Percentiles rank a stretch among this genome's conserved stretches.
phyloP scores from a whole-genome alignment of 2,329 filamentous ascomycete genomes.

The Verticillium albo-atrum region DNA sequence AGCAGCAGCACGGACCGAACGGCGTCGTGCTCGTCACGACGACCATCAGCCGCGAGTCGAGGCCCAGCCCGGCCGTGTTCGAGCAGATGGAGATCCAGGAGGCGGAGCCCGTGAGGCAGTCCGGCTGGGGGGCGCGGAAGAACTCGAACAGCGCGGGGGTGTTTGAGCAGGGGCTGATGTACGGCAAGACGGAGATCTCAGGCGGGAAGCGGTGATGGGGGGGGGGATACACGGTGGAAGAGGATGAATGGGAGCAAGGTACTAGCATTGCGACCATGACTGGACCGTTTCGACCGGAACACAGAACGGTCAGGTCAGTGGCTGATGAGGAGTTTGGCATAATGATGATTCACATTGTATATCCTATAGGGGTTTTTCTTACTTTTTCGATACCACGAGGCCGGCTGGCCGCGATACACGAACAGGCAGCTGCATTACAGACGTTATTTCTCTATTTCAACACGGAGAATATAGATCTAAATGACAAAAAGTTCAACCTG shows the following conservation, averaged over 20 bases:
- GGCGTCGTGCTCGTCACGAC: constrained; percentile 29
- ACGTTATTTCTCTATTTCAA: too few relatives aligned
- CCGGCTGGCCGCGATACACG: not conserved
- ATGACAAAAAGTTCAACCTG: too few relatives aligned
- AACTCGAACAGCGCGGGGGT: not conserved
- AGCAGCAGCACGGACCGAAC: not conserved
- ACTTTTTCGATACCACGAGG: not conserved
- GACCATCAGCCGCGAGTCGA: constrained; percentile 28
- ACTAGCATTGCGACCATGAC: not conserved
- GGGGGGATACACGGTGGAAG: too few relatives aligned
- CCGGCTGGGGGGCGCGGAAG: not conserved
- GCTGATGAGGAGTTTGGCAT: not conserved
- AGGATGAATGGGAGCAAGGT: not conserved
- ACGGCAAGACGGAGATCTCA: not conserved
- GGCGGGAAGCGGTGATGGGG: not conserved
- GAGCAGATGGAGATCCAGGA: constrained; percentile 6
- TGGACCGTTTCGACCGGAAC: not conserved
- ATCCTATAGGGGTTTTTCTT: not conserved
- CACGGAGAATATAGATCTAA: too few relatives aligned
- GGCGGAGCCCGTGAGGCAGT: not conserved
- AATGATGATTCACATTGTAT: not conserved
- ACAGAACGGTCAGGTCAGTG: not conserved
- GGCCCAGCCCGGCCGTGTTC: constrained; percentile 9
- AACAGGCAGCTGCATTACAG: not conserved
- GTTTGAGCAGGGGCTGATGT: not conserved